Evolutionary conservation across 2,329 filamentous ascomycete species (phyloP).

Genomic region (Ceratocystis harringtonii): DNA sequence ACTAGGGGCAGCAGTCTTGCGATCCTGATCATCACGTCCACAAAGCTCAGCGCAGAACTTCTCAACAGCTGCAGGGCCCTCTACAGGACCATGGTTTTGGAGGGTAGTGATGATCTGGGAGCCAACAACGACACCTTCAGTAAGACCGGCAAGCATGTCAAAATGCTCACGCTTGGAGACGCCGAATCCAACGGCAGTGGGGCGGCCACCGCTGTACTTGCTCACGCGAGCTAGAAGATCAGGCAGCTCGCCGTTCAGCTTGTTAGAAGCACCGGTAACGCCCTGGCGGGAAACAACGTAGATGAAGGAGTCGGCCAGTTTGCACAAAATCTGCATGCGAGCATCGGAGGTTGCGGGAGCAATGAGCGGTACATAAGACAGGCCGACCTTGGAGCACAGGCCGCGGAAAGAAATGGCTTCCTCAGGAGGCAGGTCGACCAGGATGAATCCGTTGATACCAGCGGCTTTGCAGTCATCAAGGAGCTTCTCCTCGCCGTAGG

Average conservation of each 20-base stretch:
- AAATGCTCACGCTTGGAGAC: constrained; percentile 95
- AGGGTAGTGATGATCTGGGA: constrained; percentile 85
- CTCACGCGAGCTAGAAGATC: constrained; percentile 74
- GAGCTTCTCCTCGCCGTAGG: constrained; percentile 84
- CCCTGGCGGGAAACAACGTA: constrained; percentile 97
- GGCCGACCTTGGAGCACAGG: constrained; percentile 61
- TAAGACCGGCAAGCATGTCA: constrained; percentile 62
- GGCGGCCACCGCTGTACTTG: constrained; percentile 78
- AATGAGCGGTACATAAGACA: constrained; percentile 95
- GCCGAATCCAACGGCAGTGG: constrained; percentile 86
- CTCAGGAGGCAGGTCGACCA: constrained; percentile 89
- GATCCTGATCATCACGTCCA: constrained; percentile 29
- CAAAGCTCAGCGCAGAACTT: constrained; percentile 66
- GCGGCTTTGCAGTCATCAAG: constrained; percentile 69
- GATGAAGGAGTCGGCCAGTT: constrained; percentile 95
- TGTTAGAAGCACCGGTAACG: constrained; percentile 79
- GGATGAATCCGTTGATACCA: constrained; percentile 89
- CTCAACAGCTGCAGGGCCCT: constrained; percentile 45
- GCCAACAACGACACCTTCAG: constrained; percentile 92
- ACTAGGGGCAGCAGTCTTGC: constrained; percentile 32
- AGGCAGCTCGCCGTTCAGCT: constrained; percentile 66
- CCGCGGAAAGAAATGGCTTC: constrained; percentile 86
- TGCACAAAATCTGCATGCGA: constrained; percentile 90
- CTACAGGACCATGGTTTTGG: constrained; percentile 48
- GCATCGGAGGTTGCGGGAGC: constrained; percentile 82